A percentile compares a stretch with the other conserved stretches of the same genome.
These are phyloP conservation scores for Pythium dissotocum DNA, from an alignment of 352 stramenopile species.

Conservation along the genomic window DNA sequence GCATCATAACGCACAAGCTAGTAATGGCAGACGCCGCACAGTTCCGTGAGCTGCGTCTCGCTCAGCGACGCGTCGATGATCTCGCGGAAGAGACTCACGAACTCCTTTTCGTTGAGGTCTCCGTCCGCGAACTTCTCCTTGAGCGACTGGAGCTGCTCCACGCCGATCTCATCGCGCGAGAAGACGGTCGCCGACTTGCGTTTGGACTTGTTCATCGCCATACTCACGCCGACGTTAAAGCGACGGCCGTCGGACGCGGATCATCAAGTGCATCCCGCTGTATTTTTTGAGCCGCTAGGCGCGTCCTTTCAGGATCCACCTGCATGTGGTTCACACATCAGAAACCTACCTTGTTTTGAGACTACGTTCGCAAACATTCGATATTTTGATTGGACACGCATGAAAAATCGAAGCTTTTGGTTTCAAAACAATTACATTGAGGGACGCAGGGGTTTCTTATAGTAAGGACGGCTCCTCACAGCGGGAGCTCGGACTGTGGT, in stretches of 20 bases:
- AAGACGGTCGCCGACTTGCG: constrained; percentile 60
- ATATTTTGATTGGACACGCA: background rate
- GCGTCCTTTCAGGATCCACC: constrained; percentile 16
- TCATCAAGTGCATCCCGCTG: background rate
- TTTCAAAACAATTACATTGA: background rate
- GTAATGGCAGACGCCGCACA: constrained; percentile 42
- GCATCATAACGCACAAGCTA: background rate
- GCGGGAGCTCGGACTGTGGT: constrained; percentile 5
- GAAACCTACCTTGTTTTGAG: background rate
- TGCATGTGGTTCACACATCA: background rate
- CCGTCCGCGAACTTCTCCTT: constrained; percentile 85
- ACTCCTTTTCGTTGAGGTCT: constrained; percentile 84
- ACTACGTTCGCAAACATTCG: background rate
- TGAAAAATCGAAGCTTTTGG: background rate
- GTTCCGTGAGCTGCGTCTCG: constrained; percentile 75
- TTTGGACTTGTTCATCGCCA: constrained; percentile 24
- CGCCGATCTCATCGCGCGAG: constrained; percentile 77
- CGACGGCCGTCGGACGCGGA: background rate
- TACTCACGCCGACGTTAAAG: background rate
- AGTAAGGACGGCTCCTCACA: background rate
- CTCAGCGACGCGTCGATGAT: constrained; percentile 79
- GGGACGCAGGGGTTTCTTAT: background rate
- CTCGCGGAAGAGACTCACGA: constrained; percentile 80
- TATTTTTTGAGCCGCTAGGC: background rate
- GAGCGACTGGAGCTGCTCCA: constrained; percentile 80